Evolutionary conservation across 345 rosid genomes (phyloP).

Genomic region (Eucalyptus marginata): DNA sequence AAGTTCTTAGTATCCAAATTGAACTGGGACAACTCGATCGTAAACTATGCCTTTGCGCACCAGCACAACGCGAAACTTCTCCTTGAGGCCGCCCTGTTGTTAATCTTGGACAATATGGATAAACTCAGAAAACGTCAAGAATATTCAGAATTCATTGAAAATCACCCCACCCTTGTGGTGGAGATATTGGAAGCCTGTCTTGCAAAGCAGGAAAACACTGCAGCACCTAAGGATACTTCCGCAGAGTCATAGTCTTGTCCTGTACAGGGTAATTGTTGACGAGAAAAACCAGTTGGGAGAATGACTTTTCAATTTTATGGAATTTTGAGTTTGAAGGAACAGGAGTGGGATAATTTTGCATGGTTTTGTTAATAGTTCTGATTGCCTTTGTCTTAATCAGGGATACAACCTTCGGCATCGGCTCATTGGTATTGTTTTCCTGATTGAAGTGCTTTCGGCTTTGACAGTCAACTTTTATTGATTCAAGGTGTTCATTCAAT

Average conservation of each 20-base stretch:
- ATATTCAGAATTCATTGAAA: slow-evolving; percentile 66
- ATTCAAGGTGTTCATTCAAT: not conserved
- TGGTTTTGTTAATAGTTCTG: not conserved
- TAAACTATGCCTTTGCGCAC: slow-evolving; percentile 76
- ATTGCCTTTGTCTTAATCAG: not conserved
- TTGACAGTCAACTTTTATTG: not conserved
- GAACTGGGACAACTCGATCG: slow-evolving; percentile 62
- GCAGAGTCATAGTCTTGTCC: not conserved
- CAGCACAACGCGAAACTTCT: slow-evolving; percentile 68
- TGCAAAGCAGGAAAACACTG: slow-evolving; percentile 59
- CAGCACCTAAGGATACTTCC: slow-evolving; percentile 20
- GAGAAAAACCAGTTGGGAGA: not conserved
- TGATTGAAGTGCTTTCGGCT: not conserved
- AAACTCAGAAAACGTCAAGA: slow-evolving; percentile 59
- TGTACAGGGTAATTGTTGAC: too few species aligned
- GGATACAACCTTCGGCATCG: not conserved
- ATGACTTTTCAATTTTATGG: not conserved
- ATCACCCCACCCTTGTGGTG: slow-evolving; percentile 67
- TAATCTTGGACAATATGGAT: slow-evolving; percentile 75
- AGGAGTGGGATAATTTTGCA: not conserved
- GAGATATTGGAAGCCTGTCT: slow-evolving; percentile 74
- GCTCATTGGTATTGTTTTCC: not conserved
- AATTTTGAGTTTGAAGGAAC: not conserved
- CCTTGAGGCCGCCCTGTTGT: slow-evolving; percentile 48
- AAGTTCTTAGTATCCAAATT: slow-evolving; percentile 61